A percentile compares a stretch with the other conserved stretches of the same genome.
Evolutionary conservation across 2,329 filamentous ascomycete species (phyloP).

Genomic region (Fusarium coicis): DNA sequence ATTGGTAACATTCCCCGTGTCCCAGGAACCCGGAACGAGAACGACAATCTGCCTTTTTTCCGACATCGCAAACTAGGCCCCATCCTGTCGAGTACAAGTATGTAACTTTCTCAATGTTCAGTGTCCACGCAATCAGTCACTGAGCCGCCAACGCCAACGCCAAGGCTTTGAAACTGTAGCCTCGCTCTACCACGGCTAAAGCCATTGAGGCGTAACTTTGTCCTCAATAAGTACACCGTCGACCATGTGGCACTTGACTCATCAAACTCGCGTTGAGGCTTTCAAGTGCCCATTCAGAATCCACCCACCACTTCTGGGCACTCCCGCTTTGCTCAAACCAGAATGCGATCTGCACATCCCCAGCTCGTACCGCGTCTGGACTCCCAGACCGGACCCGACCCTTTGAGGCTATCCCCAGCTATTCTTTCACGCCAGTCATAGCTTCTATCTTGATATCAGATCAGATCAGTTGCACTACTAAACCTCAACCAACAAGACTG

Average conservation of each 20-base stretch:
- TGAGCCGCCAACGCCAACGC: background rate
- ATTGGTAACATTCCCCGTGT: slow-evolving; percentile 24
- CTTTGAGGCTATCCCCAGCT: slow-evolving; percentile 1
- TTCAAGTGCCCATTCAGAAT: slow-evolving; percentile 12
- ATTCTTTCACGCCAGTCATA: background rate
- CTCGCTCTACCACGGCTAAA: slow-evolving; percentile 4
- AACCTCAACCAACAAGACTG: slow-evolving; percentile 16
- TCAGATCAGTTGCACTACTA: background rate
- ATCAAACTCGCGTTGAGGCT: slow-evolving; percentile 1
- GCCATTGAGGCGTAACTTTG: slow-evolving; percentile 1
- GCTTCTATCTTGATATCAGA: background rate
- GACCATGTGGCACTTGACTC: slow-evolving; percentile 28
- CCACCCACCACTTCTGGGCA: slow-evolving; percentile 11
- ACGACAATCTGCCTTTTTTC: background rate
- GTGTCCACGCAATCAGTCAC: background rate
- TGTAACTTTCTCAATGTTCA: background rate
- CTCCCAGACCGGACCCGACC: background rate
- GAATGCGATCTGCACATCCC: slow-evolving; percentile 15
- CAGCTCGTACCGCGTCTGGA: slow-evolving; percentile 19
- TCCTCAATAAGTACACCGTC: background rate
- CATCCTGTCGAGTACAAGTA: background rate
- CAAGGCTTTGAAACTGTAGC: slow-evolving; percentile 6
- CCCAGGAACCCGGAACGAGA: slow-evolving; percentile 23
- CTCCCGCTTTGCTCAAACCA: slow-evolving; percentile 8
- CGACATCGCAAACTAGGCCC: slow-evolving; percentile 5